These are phyloP conservation scores for Coemansia pectinata DNA, from an alignment of 192 early-diverging fungal species.

Conservation along the genomic window DNA sequence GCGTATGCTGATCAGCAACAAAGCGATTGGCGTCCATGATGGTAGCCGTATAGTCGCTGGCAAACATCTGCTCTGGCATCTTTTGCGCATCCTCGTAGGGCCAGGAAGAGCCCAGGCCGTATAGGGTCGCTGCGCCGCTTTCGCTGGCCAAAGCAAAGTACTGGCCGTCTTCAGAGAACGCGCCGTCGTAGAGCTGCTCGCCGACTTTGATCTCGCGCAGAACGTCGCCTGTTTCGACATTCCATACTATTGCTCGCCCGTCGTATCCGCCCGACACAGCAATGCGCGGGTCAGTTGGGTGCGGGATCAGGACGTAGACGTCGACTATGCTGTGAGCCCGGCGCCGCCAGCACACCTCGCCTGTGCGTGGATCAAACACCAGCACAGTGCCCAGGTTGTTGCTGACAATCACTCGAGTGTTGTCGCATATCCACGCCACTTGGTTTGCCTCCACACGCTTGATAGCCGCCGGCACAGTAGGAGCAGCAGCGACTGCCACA, in stretches of 20 bases:
- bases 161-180: constrained; percentile 74
- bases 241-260: constrained; percentile 80
- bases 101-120: constrained; percentile 63
- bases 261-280: constrained; percentile 83
- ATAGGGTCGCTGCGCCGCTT: constrained; percentile 68
- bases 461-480: not conserved
- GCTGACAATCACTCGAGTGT: constrained; percentile 64
- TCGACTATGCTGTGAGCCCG: constrained; percentile 52
- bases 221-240: constrained; percentile 60
- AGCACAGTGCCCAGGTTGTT: constrained; percentile 66
- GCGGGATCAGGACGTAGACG: constrained; percentile 72
- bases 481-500: not conserved
- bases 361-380: constrained; percentile 68
- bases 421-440: constrained; percentile 74
- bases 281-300: constrained; percentile 71
- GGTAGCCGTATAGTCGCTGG: constrained; percentile 72
- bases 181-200: constrained; percentile 67
- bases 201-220: constrained; percentile 57
- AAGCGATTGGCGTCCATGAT: constrained; percentile 63
- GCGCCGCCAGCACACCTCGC: constrained; percentile 53
- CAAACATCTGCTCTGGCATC: constrained; percentile 77
- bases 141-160: constrained; percentile 73
- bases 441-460: constrained; percentile 55
- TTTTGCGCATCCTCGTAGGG: constrained; percentile 41
- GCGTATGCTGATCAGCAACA: constrained; percentile 72